Percentiles rank a stretch among this genome's conserved stretches.
phyloP scores from a whole-genome alignment of 257 asterid genomes.

The Ballota nigra region DNA sequence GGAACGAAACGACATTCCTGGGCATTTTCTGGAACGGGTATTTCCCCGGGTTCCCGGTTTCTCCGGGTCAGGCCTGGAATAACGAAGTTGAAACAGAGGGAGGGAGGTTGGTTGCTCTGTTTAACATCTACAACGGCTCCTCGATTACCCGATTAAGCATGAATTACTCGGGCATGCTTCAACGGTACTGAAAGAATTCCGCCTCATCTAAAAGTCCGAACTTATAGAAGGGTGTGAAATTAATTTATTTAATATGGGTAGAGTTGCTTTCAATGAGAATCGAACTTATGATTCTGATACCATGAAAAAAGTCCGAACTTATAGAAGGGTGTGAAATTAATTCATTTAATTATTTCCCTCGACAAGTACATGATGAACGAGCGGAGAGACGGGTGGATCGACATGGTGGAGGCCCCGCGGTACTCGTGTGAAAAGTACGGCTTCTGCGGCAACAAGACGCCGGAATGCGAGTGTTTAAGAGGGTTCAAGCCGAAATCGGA shows the following conservation, averaged over 20 bases:
- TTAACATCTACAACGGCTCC: not conserved
- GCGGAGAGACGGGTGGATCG: not conserved
- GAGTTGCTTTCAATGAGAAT: too few species aligned
- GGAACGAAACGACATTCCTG: not conserved
- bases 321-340: too few species aligned
- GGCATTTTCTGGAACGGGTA: conserved; percentile 13
- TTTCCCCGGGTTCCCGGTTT: not conserved
- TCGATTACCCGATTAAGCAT: not conserved
- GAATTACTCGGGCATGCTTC: not conserved
- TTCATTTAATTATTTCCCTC: too few species aligned
- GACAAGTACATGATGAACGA: not conserved
- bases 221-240: too few species aligned
- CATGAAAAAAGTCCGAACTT: too few species aligned
- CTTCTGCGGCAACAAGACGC: conserved; percentile 31
- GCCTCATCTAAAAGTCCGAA: too few species aligned
- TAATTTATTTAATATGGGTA: too few species aligned
- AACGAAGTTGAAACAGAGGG: not conserved
- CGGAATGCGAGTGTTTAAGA: conserved; percentile 32
- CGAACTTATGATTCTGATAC: too few species aligned
- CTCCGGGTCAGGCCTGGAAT: not conserved
- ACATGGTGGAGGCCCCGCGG: not conserved
- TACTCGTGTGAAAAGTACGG: not conserved
- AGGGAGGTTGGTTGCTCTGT: not conserved
- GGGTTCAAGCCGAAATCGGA: conserved; percentile 38
- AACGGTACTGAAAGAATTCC: too few species aligned